Base-by-base conservation (phyloP, 129 eudicot genomes). In the Apium graveolens region DNA sequence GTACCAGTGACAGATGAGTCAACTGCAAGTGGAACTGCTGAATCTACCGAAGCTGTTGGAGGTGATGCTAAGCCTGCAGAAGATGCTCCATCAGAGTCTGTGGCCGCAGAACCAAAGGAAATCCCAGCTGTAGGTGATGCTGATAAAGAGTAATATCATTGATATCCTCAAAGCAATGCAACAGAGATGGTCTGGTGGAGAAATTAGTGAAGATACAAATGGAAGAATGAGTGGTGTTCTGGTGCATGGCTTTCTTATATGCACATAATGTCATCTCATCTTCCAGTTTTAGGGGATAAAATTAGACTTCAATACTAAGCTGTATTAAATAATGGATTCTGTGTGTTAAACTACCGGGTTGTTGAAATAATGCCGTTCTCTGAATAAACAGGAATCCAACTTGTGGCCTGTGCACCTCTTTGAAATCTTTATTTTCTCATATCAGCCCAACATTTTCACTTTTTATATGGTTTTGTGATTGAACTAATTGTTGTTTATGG, bases 81-180 rank as follows among this genome's bases (percentile, higher is more conserved):
- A 88, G 80, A 81, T 69, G 82, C 63, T 71, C 46, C 88, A 65
- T 38, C 89, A 0, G 85, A 75, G 41, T 78, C n/a, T 75, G 85
- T 82, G 42, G 88, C 62, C 18, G 76, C 77, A 37, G 96, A 86
- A 82, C 60, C 86, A 48, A 85, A 80, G 76, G 93, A 83, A 65
- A 71, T 80, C 68, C 60, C 71, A 68, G 4, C 79, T 35, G 85
- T 74, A 41, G 87, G 46, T 71, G 90, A 81, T 31, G 84, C 80
- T 75, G 86, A 81, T 45, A 86, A 81, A 27, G 92, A 85, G 84
- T 86, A 78, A 65, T 73, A 35, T 35, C 51, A 66, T 8, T 62
- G 35, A 5, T 60, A 46, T 39, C 49, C 39, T 31, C 34, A 11
- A 16, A 27, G 74, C 29, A 44, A 17, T 81, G 79, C 11, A 44